phyloP scores from a whole-genome alignment of 2,329 filamentous ascomycete genomes.

The Trichoderma endophyticum region DNA sequence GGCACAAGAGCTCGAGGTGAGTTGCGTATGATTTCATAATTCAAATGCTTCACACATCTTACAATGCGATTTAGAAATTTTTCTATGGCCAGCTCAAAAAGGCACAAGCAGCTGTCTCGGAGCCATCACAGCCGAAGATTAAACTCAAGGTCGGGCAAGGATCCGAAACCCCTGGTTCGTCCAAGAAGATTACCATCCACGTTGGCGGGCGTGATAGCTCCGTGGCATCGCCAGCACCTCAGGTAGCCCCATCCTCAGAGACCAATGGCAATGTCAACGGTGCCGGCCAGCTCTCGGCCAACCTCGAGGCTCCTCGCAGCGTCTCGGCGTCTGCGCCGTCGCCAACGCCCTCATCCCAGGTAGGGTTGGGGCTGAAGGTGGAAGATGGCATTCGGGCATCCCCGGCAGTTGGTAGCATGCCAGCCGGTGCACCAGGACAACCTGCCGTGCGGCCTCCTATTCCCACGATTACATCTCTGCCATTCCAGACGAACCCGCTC shows the following conservation, averaged over 20 bases:
- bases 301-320: constrained; percentile 41
- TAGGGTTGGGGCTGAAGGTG: constrained; percentile 34
- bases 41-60: neutral
- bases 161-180: constrained; percentile 42
- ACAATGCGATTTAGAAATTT: constrained; percentile 53
- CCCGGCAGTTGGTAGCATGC: constrained; percentile 23
- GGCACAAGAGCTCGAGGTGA: constrained; percentile 75
- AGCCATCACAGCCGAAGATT: constrained; percentile 72
- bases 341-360: constrained; percentile 43
- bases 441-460: constrained; percentile 20
- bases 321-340: constrained; percentile 39
- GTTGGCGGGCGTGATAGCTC: constrained; percentile 58
- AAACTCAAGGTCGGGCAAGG: constrained; percentile 68
- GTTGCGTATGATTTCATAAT: neutral
- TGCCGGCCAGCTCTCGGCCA: neutral
- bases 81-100: constrained; percentile 67
- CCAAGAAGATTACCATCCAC: constrained; percentile 69
- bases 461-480: constrained; percentile 21
- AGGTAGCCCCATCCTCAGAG: constrained; percentile 29
- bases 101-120: constrained; percentile 68
- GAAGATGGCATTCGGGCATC: constrained; percentile 33
- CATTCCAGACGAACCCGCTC: constrained; percentile 29
- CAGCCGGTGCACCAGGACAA: constrained; percentile 22
- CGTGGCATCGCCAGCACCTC: constrained; percentile 50
- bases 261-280: constrained; percentile 23